Percentiles rank a stretch among this genome's conserved stretches.
phyloP scores from a whole-genome alignment of 148 eudicot species.

The Chenopodium suecicum region DNA sequence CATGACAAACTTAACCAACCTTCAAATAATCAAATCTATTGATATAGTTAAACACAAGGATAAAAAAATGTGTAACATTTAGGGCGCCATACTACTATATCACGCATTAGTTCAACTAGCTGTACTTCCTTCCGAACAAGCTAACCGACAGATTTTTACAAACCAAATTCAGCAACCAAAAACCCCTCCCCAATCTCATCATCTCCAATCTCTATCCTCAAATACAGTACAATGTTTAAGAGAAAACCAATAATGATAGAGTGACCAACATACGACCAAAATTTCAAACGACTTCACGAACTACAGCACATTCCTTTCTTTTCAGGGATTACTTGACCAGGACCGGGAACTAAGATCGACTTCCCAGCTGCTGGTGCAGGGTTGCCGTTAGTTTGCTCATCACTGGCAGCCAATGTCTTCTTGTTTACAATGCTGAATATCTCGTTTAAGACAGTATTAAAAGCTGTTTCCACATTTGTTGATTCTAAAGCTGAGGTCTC shows the following conservation, averaged over 20 bases:
- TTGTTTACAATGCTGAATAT: conserved; percentile 72
- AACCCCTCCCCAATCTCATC: background rate
- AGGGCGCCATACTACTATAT: conserved; percentile 5
- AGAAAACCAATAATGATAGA: background rate
- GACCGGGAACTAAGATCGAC: conserved; percentile 66
- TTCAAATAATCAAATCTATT: background rate
- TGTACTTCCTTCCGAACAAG: background rate
- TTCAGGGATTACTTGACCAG: conserved; percentile 58
- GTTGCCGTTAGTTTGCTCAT: conserved; percentile 50
- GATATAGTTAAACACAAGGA: background rate
- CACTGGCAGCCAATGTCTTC: conserved; percentile 57
- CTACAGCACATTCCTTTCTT: conserved; percentile 57
- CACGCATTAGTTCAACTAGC: background rate
- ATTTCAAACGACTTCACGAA: conserved; percentile 21
- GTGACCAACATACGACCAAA: background rate
- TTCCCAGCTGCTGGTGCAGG: conserved; percentile 56
- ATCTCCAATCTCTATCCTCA: background rate
- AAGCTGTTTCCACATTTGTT: conserved; percentile 69
- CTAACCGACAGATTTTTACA: conserved; percentile 19
- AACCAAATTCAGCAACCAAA: conserved; percentile 1
- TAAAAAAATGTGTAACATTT: background rate
- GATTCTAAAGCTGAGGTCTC: conserved; percentile 76
- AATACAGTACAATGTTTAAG: background rate
- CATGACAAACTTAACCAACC: background rate
- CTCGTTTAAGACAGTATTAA: conserved; percentile 62